A percentile compares a stretch with the other conserved stretches of the same genome.
These are phyloP conservation scores for Endoconidiophora laricicola DNA, from an alignment of 2,329 filamentous ascomycete genomes.

Conservation along the genomic window DNA sequence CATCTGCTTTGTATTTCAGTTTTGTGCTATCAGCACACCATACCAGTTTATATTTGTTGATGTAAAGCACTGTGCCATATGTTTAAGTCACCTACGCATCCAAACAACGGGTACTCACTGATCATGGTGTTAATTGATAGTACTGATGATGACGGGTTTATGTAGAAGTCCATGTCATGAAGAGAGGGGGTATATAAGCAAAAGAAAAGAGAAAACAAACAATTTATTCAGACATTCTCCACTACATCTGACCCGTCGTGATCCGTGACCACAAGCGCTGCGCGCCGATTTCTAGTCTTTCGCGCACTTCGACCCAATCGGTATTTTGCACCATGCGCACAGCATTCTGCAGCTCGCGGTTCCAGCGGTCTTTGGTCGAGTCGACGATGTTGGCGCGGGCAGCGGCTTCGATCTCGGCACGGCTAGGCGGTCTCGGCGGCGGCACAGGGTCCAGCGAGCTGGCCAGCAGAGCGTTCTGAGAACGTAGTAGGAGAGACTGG, in stretches of 20 bases:
- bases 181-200: no score
- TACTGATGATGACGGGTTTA: not conserved
- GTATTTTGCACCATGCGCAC: conserved; percentile 49
- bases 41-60: no score
- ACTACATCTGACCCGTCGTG: not conserved
- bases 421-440: conserved; percentile 30
- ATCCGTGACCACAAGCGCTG: conserved; percentile 4
- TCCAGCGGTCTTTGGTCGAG: conserved; percentile 61
- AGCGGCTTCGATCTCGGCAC: conserved; percentile 33
- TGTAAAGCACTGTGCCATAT: no score
- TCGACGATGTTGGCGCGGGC: conserved; percentile 43
- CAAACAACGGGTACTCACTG: no score
- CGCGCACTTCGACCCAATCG: conserved; percentile 47
- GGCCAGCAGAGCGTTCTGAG: conserved; percentile 38
- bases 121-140: not conserved
- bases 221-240: not conserved
- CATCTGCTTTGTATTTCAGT: no score
- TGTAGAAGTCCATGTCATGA: no score
- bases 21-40: no score
- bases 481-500: conserved; percentile 39
- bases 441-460: conserved; percentile 33
- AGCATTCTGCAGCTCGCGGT: conserved; percentile 51
- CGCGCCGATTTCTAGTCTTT: conserved; percentile 32
- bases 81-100: no score
- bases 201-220: no score